Percentiles rank a stretch among this genome's conserved stretches.
phyloP scores from a whole-genome alignment of 164 flowering plant genomes.

The Berberis vulgaris region DNA sequence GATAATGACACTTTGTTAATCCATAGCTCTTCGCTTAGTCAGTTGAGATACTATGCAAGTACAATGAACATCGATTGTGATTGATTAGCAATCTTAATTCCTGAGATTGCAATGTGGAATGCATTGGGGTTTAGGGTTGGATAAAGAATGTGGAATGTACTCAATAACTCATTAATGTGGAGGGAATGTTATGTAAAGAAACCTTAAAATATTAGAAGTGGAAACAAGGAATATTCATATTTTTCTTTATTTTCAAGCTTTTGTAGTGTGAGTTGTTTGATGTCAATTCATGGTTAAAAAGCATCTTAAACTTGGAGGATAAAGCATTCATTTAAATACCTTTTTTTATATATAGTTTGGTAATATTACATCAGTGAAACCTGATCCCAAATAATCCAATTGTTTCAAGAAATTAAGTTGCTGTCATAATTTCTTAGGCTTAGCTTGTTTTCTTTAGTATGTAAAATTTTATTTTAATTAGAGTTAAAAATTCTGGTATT shows the following conservation, averaged over 20 bases:
- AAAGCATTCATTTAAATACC: background rate
- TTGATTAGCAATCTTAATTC: background rate
- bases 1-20: background rate
- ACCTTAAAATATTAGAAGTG: slow-evolving; percentile 17
- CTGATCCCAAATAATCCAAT: too few species aligned
- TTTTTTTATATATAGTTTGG: too few species aligned
- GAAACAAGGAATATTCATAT: slow-evolving; percentile 14
- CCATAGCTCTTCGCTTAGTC: too few species aligned
- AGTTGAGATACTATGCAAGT: too few species aligned
- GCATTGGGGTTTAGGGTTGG: slow-evolving; percentile 6
- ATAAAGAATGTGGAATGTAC: slow-evolving; percentile 13
- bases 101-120: slow-evolving; percentile 9
- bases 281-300: slow-evolving; percentile 15
- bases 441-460: too few species aligned
- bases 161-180: slow-evolving; percentile 4
- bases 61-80: background rate
- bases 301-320: slow-evolving; percentile 9
- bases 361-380: too few species aligned
- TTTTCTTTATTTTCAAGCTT: slow-evolving; percentile 7
- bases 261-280: slow-evolving; percentile 10
- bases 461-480: too few species aligned
- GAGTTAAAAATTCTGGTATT: too few species aligned
- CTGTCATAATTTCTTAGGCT: too few species aligned
- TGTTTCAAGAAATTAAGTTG: too few species aligned
- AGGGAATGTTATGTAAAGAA: slow-evolving; percentile 13